Evolutionary conservation across 1,284 basidiomycete genomes (phyloP).

Genomic region (Irpex sp.): DNA sequence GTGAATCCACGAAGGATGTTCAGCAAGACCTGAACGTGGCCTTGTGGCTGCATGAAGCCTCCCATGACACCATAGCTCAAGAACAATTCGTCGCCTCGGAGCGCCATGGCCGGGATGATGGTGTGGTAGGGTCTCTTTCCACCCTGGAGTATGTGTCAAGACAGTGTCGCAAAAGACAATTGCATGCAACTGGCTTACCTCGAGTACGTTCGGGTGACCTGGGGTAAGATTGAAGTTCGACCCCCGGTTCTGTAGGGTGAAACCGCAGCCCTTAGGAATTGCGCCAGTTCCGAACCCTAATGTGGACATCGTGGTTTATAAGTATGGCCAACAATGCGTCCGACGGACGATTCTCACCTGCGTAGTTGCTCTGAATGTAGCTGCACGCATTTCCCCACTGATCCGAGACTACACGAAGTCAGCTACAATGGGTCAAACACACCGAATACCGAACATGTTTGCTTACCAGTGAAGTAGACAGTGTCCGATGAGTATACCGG

Average conservation of each 20-base stretch:
- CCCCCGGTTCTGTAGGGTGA: constrained; percentile 94
- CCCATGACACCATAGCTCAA: constrained; percentile 93
- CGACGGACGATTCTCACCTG: constrained; percentile 34
- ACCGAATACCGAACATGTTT: not conserved
- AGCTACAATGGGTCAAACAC: not conserved
- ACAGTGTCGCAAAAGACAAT: not conserved
- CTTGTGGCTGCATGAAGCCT: constrained; percentile 94
- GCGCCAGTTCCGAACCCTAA: constrained; percentile 80
- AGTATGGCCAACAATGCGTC: not conserved
- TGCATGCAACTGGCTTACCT: constrained; percentile 35
- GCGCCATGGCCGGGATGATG: constrained; percentile 91
- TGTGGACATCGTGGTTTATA: constrained; percentile 3
- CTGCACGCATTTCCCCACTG: constrained; percentile 93
- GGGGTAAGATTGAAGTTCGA: constrained; percentile 78
- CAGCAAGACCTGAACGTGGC: constrained; percentile 91
- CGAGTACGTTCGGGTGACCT: constrained; percentile 80
- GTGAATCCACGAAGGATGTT: constrained; percentile 87
- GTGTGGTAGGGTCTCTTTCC: constrained; percentile 94
- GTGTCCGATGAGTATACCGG: constrained; percentile 87
- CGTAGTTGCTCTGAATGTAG: constrained; percentile 92
- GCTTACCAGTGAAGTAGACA: constrained; percentile 82
- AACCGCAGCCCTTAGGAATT: constrained; percentile 89
- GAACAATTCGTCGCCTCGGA: constrained; percentile 79
- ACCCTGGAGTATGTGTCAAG: constrained; percentile 39
- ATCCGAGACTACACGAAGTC: constrained; percentile 58